Base-by-base conservation (phyloP, 2,329 filamentous ascomycete species). In the Cryoendolithus antarcticus region DNA sequence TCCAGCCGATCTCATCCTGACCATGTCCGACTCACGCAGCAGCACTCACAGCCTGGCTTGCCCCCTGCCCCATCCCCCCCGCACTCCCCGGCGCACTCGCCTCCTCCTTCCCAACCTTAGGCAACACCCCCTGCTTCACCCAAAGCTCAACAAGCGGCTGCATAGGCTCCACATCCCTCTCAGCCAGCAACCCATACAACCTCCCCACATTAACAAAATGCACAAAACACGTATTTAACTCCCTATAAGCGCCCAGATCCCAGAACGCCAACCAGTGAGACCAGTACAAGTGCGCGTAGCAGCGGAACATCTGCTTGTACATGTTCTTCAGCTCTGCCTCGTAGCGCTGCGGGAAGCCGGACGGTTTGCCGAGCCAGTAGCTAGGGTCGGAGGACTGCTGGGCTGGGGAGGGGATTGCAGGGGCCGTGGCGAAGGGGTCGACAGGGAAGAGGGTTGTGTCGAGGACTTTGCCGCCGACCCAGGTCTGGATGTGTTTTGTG, bases 391-490 rank as follows among this genome's bases (percentile, higher is more conserved):
- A 68, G 21, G 72, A 67, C 9, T 37, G 42, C 19, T 51, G 44
- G 32, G 47, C 42, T 31, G 43, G 32, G 10, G 70, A 62, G 46
- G 71, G 75, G 12, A 70, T 69, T 10, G 65, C 58, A 42, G 72
- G 66, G 33, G 78, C 72, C 33, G 77, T 69, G 49, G 74, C 79
- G 11, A 80, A 82, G 35, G 82, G 77, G 52, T 91, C 86, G 32
- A 86, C 94, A 4, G 89, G 89, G 65, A 96, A 95, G 63, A 93
- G 85, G 57, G 75, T 74, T 36, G 77, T 77, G 59, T 96, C 88
- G 53, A 91, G 85, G 48, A 94, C 86, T 66, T 96, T 96, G 64
- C 86, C 86, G 24, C 85, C 83, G 58, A 96, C 93, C 88, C 89
- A 96, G 56, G 89, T 85, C 65, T 95, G 88, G 60, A 96, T 93